Conservation (phyloP, 2,329 filamentous ascomycete species). For the Aureobasidium sp. region DNA sequence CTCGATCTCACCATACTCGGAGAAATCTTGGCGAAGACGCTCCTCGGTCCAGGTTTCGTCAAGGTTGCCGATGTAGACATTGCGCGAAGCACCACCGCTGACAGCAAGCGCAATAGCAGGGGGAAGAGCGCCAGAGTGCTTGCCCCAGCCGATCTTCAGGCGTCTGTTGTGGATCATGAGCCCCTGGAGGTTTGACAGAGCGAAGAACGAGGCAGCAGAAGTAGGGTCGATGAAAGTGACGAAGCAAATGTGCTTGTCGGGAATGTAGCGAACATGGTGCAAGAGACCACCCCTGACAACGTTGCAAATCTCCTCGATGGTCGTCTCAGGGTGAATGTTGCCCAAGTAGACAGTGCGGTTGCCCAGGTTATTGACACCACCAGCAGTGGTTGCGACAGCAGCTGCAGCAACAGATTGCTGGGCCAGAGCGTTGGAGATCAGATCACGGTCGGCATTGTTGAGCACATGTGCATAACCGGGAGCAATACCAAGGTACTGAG, state of each 20-base stretch:
- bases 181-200: conserved; percentile 92
- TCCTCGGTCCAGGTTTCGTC: conserved; percentile 98
- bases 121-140: conserved; percentile 93
- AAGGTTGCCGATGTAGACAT: conserved; percentile 95
- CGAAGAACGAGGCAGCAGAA: conserved; percentile 95
- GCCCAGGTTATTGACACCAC: conserved; percentile 93
- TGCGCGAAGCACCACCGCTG: conserved; percentile 92
- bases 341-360: conserved; percentile 97
- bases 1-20: conserved; percentile 96
- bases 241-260: conserved; percentile 99
- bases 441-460: conserved; percentile 89
- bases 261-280: conserved; percentile 98
- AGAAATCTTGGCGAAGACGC: conserved; percentile 89
- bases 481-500: conserved; percentile 94
- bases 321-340: conserved; percentile 98
- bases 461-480: conserved; percentile 94
- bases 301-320: conserved; percentile 99
- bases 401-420: conserved; percentile 97
- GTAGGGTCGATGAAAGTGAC: conserved; percentile 99
- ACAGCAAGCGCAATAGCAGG: conserved; percentile 94
- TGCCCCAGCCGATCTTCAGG: conserved; percentile 98
- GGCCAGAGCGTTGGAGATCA: conserved; percentile 92
- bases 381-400: conserved; percentile 91
- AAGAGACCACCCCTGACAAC: conserved; percentile 91
- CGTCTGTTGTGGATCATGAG: conserved; percentile 98